Base-by-base conservation (phyloP, 2,329 filamentous ascomycete species). In the Laburnicola sp. region DNA sequence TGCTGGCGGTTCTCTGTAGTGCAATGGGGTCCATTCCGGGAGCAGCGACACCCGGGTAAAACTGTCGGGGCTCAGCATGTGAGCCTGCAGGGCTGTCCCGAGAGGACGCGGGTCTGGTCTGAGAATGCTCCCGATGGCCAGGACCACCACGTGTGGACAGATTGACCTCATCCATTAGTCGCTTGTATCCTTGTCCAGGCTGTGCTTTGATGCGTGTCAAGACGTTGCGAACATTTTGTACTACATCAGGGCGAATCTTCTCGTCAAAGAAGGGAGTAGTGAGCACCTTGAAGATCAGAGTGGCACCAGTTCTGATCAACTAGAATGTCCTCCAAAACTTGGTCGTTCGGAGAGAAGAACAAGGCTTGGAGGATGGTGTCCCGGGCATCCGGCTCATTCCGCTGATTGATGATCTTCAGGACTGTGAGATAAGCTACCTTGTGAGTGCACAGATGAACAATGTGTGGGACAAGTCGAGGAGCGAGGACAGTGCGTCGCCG, bases 261-360 rank as follows among this genome's bases (percentile, higher is more conserved):
- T 99, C 94, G 60, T 99, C 94, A 58, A 97, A 92, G 82, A 97
- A 97, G 0, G 94, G 94, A 6, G 92, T 97, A 0, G 94, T 97
- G 49, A 99, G 80, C 30, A 97, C 92, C 80, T 99, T 99, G 83
- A 97, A 99, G 66, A 99, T 97, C 60, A 99, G 78, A 0, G 93
- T 97, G 3, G 93, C 91, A 48, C 94, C 94, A 97, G 40, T 88
- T 85, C 65, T 95, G 91, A 69, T 99, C 94, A 55, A 85, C 88
- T 30, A 99, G 79, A 53, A 99, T 97, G 48, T 90, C 89, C 70
- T 96, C 92, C 35, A 99, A 76, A 1, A 89, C 85, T 61, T 92
- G 86, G 64, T 97, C 90, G 55, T 93, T 89, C 2, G 86, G 83
- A 6, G 89, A 91, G 75, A 96, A 96, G 81, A 99, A 97, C 30